Conservation (phyloP, 2,329 filamentous ascomycete species). For the Dothideomycetes sp. region DNA sequence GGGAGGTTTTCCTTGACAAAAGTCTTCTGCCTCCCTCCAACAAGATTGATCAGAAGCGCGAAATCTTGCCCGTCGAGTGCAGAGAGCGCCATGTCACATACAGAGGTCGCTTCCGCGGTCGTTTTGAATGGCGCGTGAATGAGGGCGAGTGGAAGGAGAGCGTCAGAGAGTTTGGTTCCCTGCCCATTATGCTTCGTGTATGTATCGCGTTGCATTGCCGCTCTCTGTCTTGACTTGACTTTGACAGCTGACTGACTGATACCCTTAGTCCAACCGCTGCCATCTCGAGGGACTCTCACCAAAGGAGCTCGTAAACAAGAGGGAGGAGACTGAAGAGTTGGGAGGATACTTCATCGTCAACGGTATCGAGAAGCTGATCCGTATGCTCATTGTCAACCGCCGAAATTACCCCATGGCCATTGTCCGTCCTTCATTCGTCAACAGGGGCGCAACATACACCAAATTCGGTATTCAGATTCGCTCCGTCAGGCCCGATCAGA, state of each 20-base stretch:
- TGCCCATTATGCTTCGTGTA: conserved; percentile 91
- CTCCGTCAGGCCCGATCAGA: conserved; percentile 92
- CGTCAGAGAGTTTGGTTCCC: conserved; percentile 72
- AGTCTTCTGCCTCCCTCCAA: conserved; percentile 70
- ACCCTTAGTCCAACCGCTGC: conserved; percentile 67
- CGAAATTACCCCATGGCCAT: conserved; percentile 96
- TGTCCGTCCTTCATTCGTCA: conserved; percentile 78
- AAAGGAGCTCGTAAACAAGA: conserved; percentile 68
- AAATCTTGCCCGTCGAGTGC: conserved; percentile 86
- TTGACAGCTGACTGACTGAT: conserved; percentile 19
- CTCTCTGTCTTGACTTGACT: too few relatives aligned
- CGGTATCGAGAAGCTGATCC: conserved; percentile 92
- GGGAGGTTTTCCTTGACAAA: conserved; percentile 74
- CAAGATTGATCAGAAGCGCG: conserved; percentile 73
- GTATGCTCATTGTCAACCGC: conserved; percentile 80
- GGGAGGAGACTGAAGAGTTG: conserved; percentile 93
- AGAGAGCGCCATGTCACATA: conserved; percentile 90
- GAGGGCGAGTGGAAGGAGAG: conserved; percentile 76
- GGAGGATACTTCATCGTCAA: conserved; percentile 98
- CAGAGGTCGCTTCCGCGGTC: conserved; percentile 72
- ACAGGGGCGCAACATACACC: conserved; percentile 79
- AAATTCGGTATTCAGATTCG: conserved; percentile 84
- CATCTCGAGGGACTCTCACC: conserved; percentile 83
- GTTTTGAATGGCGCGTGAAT: conserved; percentile 79
- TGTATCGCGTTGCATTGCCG: conserved; percentile 20